Conservation (phyloP, 1,139 yeast species). For the Debaryomyces coudertii region DNA sequence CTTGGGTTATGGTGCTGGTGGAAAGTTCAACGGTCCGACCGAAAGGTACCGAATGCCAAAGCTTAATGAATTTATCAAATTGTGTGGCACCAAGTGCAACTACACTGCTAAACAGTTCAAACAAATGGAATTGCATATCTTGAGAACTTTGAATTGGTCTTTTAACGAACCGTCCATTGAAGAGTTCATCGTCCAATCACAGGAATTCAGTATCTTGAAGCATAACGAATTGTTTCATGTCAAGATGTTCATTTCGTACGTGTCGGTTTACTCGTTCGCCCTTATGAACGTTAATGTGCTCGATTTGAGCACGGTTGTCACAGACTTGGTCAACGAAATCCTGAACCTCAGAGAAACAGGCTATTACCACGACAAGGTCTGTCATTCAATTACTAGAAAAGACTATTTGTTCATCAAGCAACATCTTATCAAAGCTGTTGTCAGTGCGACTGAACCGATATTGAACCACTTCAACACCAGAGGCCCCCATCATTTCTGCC, state of each 20-base stretch:
- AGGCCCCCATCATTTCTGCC: conserved; percentile 38
- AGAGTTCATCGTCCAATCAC: conserved; percentile 45
- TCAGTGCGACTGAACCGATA: conserved; percentile 38
- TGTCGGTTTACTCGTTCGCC: conserved; percentile 40
- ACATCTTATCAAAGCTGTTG: conserved; percentile 34
- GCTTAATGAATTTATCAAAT: conserved; percentile 60
- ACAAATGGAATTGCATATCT: conserved; percentile 55
- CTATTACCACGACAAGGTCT: conserved; percentile 27
- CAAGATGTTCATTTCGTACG: conserved; percentile 42
- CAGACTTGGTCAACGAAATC: conserved; percentile 43
- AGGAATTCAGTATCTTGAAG: conserved; percentile 34
- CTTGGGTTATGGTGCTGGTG: conserved; percentile 55
- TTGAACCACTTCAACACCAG: conserved; percentile 34
- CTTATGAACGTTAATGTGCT: conserved; percentile 37
- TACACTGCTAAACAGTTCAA: conserved; percentile 66
- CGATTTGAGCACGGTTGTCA: conserved; percentile 38
- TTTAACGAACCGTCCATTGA: conserved; percentile 60
- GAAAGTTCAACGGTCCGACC: conserved; percentile 65
- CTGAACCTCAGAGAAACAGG: conserved; percentile 26
- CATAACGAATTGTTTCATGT: conserved; percentile 38
- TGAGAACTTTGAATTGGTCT: conserved; percentile 64
- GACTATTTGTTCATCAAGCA: conserved; percentile 36
- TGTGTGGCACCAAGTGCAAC: conserved; percentile 59
- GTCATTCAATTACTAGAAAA: conserved; percentile 22
- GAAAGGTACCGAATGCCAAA: conserved; percentile 69